Conservation (phyloP, 2,329 filamentous ascomycete genomes). For the Arthroderma uncinatum region DNA sequence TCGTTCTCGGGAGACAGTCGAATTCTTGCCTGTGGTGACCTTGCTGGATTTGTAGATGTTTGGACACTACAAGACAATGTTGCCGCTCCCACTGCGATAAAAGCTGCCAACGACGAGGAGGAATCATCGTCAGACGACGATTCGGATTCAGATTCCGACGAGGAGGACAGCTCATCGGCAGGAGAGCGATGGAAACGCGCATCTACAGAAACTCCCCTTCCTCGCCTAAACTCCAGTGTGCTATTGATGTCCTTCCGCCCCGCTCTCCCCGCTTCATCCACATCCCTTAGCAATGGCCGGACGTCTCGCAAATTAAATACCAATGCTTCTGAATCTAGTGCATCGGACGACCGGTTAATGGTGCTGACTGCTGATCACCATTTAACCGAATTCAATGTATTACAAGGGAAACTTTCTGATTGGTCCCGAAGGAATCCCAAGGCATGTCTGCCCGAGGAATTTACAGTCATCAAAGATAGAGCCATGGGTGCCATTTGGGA, state of each 20-base stretch:
- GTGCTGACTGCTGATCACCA: slow-evolving; percentile 55
- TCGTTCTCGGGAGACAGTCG: slow-evolving; percentile 72
- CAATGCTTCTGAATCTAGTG: background rate
- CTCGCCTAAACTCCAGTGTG: slow-evolving; percentile 54
- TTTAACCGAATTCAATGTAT: slow-evolving; percentile 66
- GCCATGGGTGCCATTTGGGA: slow-evolving; percentile 83
- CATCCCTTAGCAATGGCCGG: slow-evolving; percentile 9
- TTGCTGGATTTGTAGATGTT: slow-evolving; percentile 76
- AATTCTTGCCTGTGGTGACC: slow-evolving; percentile 66
- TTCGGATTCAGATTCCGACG: slow-evolving; percentile 26
- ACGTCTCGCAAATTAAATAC: background rate
- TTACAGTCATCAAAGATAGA: slow-evolving; percentile 63
- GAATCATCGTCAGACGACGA: slow-evolving; percentile 39
- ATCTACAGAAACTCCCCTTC: slow-evolving; percentile 56
- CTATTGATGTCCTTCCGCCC: slow-evolving; percentile 58
- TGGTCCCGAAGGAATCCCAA: slow-evolving; percentile 80
- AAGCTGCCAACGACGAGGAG: slow-evolving; percentile 26
- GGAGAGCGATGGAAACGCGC: slow-evolving; percentile 58
- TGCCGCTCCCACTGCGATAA: slow-evolving; percentile 23
- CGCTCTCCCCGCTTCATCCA: slow-evolving; percentile 34
- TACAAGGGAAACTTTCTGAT: slow-evolving; percentile 63
- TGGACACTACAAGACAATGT: slow-evolving; percentile 61
- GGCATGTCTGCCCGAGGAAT: slow-evolving; percentile 61
- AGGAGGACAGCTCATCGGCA: slow-evolving; percentile 37
- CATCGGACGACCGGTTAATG: slow-evolving; percentile 45